Evolutionary conservation across 2,329 filamentous ascomycete genomes (phyloP), one percentile per base, ranked within the genome.

Genomic region (Nigrograna mackinnonii): DNA sequence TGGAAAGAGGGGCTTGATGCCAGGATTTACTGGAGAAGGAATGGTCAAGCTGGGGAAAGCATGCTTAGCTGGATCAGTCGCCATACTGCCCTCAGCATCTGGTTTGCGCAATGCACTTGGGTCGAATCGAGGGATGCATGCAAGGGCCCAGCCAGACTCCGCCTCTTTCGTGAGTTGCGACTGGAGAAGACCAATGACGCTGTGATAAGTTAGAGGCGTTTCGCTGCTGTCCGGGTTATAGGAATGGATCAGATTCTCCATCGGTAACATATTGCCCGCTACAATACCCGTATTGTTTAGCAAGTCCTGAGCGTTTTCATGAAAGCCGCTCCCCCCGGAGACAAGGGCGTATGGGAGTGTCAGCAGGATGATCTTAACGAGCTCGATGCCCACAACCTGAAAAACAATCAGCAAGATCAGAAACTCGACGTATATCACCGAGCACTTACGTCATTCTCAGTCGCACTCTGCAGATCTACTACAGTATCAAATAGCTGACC

Each of bases 211-310:
- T 45, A 84, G 79, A 18, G 82, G 81, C 55, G 84, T 84, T 16
- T 83, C 77, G 35, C 81, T 79, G 38, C 75, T 79, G 41, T 85
- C 82, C 4, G 78, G 78, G 3, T 76, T 83, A 64, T 92, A 96
- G 2, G 91, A 90, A 55, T 96, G 89, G 37, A 97, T 89, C 41
- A 96, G 74, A 20, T 84, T 78, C 64, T 96, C 91, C 24, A 97
- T 78, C 2, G 87, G 80, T 65, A 96, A 89, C 9, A 89, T 87
- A 49, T 94, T 91, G 2, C 87, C 89, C 9, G 92, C 91, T 57
- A 97, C 95, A 52, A 97, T 90, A 42, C 94, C 91, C 2, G 94
- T 97, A 76, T 95, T 96, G 52, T 95, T 89, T 65, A 99, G 84
- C 39, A 97, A 76, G 35, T 88, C 84, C 1, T 80, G 78, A 2